These are phyloP conservation scores for Nepenthes mirabilis DNA, from an alignment of 148 eudicot species.

Conservation along the genomic window DNA sequence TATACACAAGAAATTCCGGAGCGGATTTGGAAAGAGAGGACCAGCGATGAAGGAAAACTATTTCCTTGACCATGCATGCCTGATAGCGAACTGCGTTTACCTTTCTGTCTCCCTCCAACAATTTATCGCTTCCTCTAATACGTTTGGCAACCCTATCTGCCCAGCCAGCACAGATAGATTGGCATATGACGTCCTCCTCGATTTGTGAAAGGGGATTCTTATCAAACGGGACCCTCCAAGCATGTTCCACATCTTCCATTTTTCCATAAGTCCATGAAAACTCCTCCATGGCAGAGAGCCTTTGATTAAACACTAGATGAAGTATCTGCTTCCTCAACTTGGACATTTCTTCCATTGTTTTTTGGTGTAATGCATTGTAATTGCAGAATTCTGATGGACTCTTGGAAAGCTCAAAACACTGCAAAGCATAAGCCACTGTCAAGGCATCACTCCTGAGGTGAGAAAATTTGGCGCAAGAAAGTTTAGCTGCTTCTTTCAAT, in stretches of 20 bases:
- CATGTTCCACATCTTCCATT: slow-evolving; percentile 44
- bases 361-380: slow-evolving; percentile 35
- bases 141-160: slow-evolving; percentile 85
- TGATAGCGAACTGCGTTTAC: slow-evolving; percentile 55
- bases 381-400: slow-evolving; percentile 39
- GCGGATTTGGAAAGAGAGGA: slow-evolving; percentile 52
- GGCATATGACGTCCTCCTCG: slow-evolving; percentile 72
- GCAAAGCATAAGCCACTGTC: slow-evolving; percentile 65
- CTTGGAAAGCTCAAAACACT: slow-evolving; percentile 58
- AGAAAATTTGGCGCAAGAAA: slow-evolving; percentile 45
- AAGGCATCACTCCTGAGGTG: slow-evolving; percentile 82
- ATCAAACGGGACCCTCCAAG: slow-evolving; percentile 40
- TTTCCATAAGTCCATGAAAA: slow-evolving; percentile 57
- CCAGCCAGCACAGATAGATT: slow-evolving; percentile 96
- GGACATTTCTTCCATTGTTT: slow-evolving; percentile 88
- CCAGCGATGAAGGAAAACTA: slow-evolving; percentile 60
- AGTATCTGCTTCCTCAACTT: slow-evolving; percentile 75
- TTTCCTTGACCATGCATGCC: slow-evolving; percentile 44
- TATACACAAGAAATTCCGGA: slow-evolving; percentile 77
- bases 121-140: slow-evolving; percentile 16
- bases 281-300: slow-evolving; percentile 17
- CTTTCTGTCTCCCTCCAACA: slow-evolving; percentile 36
- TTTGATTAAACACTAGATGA: slow-evolving; percentile 44
- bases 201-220: slow-evolving; percentile 30
- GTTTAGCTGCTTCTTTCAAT: slow-evolving; percentile 44